Conservation (phyloP, 2,329 filamentous ascomycete genomes). For the Penicillium occitanis region DNA sequence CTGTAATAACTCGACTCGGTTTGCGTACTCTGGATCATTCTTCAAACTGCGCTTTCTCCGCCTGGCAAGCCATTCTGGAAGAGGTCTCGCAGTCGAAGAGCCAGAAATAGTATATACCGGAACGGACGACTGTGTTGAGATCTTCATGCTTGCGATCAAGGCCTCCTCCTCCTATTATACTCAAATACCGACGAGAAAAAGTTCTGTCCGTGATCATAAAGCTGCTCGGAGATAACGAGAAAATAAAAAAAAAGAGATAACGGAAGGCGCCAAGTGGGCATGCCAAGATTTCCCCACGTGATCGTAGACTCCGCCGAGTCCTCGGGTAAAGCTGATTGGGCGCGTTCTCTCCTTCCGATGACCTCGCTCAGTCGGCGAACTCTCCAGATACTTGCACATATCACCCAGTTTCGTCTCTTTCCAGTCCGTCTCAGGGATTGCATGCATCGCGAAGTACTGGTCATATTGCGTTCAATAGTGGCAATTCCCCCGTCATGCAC, state of each 20-base stretch:
- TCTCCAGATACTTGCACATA: neutral
- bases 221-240: slow-evolving; percentile 14
- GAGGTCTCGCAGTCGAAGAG: slow-evolving; percentile 77
- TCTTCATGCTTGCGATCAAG: slow-evolving; percentile 42
- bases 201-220: neutral
- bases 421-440: neutral
- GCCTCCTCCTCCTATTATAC: slow-evolving; percentile 14
- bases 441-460: neutral
- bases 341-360: slow-evolving; percentile 16
- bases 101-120: slow-evolving; percentile 95
- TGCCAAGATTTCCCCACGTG: slow-evolving; percentile 24
- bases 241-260: slow-evolving; percentile 28
- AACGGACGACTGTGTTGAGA: slow-evolving; percentile 69
- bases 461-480: neutral
- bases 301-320: slow-evolving; percentile 19
- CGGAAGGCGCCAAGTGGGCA: slow-evolving; percentile 1
- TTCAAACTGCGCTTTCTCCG: slow-evolving; percentile 89
- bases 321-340: slow-evolving; percentile 21
- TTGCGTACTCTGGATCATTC: slow-evolving; percentile 87
- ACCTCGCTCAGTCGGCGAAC: slow-evolving; percentile 13
- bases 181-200: neutral
- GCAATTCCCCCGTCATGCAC: neutral
- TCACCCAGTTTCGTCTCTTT: neutral
- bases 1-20: slow-evolving; percentile 89
- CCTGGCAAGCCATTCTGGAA: slow-evolving; percentile 93